Evolutionary conservation across 73 alveolate species (phyloP), one percentile per base, ranked within the genome.

Genomic region (Blepharisma japonicum): DNA sequence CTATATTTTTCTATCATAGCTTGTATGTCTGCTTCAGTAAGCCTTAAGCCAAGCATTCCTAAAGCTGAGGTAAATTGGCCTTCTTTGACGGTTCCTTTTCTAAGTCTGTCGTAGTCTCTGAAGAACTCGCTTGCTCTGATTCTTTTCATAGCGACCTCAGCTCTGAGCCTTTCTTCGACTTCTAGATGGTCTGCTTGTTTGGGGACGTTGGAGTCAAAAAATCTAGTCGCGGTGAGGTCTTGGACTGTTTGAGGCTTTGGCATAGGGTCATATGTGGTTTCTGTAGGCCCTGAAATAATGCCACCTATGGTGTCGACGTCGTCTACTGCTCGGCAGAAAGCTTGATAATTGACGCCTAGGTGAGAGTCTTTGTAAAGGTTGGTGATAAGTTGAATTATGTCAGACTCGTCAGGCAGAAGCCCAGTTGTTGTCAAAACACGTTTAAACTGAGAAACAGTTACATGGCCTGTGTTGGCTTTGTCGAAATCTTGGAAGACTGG

Each of bases 91-190:
- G 90, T 77, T 11, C 97, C 97, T 78, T 93, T 94, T 81, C 98
- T 89, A 11, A 94, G 80, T 45, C 88, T 83, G 83, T 94, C 98
- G 68, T 79, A 94, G 81, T 94, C 98, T 81, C 91, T 89, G 87
- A 89, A 91, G 86, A 94, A 94, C 77, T 94, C 98, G 72, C 86
- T 86, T 27, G 93, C 90, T 77, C 98, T 86, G 55, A 94, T 84
- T 55, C 96, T 51, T 83, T 89, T 94, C 97, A 89, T 91, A 3
- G 87, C 96, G 27, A 90, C 95, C 70, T 82, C 82, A 55, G 94
- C 96, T 85, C 87, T 82, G 2, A 95, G 89, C 74, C 93, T 91
- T 47, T 88, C 87, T 78, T 91, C 90, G 48, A 95, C 96, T 56
- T 95, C 97, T 82, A 48, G 20, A 45, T 55, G 71, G 53, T 80